Base-by-base conservation (phyloP, 164 flowering plant genomes). In the Piper betle region DNA sequence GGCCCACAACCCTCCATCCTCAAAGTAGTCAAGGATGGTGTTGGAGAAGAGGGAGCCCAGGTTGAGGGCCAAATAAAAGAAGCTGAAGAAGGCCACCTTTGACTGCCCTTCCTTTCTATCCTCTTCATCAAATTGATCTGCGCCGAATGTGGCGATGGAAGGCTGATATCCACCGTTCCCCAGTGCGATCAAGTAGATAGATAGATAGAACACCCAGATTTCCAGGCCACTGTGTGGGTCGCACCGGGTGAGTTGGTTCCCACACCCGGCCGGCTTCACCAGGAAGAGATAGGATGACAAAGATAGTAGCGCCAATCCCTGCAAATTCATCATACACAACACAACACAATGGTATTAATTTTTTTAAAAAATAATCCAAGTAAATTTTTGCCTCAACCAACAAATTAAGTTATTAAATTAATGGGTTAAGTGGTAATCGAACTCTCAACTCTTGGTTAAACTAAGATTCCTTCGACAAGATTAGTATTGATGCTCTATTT, bases 151-250 rank as follows among this genome's bases (percentile, higher is more conserved):
- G 7, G 94, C 96, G 39, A 91, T 86, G 39, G 79, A 86, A 10
- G 96, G 97, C 66, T 91, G 97, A 62, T 91, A 91, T n/a, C 96
- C 97, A 60, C 97, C 97, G 75, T 88, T 81, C 52, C 97, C 97
- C 6, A 88, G 74, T 39, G 96, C 96, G 58, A 86, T 68, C 48
- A 88, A 64, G 75, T 91, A 91, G 40, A 82, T 83, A 0, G 92
- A 84, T 53, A 91, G 62, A 71, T 86, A 91, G 57, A 88, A 91
- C 9, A 86, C 48, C 3, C 75, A 78, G 0, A 81, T 73, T 66
- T 77, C 83, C 59, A 75, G 37, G 52, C 66, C 75, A 7, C 96
- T 79, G 61, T 86, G 97, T 0, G 67, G 2, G 6, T 69, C 71
- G 62, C 97, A 91, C n/a, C 61, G 72, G 16, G 66, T 64, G 4